These are phyloP conservation scores for Pseudozyma flocculosa DNA, from an alignment of 1,284 basidiomycete species.

Conservation along the genomic window DNA sequence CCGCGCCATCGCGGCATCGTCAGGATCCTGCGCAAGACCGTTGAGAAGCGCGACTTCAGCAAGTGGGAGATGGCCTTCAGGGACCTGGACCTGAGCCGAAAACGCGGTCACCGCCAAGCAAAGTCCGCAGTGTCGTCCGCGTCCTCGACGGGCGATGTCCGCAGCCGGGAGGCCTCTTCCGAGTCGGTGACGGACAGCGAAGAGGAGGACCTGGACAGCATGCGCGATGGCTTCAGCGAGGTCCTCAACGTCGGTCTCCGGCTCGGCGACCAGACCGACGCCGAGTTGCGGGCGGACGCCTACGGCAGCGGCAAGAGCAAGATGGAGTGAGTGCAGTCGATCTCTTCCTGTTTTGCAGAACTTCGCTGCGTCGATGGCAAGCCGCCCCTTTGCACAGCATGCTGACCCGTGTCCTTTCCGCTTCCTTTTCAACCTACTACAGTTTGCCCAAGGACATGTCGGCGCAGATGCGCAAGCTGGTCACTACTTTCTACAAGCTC, in stretches of 20 bases:
- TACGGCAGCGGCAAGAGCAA: conserved; percentile 19
- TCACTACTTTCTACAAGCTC: conserved; percentile 30
- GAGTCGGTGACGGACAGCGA: background rate
- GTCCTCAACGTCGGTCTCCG: conserved; percentile 31
- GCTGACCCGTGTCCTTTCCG: too few relatives aligned
- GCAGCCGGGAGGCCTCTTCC: background rate
- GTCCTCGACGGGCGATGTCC: too few relatives aligned
- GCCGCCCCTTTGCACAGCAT: too few relatives aligned
- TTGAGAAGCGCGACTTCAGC: conserved; percentile 25
- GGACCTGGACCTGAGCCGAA: conserved; percentile 27
- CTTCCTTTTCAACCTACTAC: background rate
- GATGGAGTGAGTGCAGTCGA: background rate
- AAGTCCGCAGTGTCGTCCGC: background rate
- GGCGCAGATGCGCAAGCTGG: conserved; percentile 21
- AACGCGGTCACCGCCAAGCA: background rate
- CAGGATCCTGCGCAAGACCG: conserved; percentile 13
- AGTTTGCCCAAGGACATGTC: conserved; percentile 25
- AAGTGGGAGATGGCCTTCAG: conserved; percentile 41
- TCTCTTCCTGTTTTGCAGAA: too few relatives aligned
- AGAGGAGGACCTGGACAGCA: background rate
- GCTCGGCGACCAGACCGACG: conserved; percentile 15
- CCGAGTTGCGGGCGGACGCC: conserved; percentile 24
- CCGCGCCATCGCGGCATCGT: conserved; percentile 29
- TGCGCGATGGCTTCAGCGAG: conserved; percentile 26
- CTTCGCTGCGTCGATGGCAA: too few relatives aligned